phyloP scores from a whole-genome alignment of 176 grass and related monocot genomes.

The Bothriochloa decipiens region DNA sequence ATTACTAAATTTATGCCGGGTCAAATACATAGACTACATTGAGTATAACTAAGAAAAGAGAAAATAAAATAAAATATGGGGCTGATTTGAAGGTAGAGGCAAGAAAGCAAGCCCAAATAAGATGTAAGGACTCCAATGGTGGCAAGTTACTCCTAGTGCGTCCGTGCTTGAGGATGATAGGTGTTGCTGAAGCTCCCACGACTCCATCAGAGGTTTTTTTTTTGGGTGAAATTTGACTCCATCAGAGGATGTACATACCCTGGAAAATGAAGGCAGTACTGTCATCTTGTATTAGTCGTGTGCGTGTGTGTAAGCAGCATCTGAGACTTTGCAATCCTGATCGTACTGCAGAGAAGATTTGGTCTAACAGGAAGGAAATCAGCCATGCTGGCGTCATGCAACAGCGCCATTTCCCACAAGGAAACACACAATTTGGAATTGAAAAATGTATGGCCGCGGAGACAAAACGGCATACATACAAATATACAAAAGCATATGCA shows the following conservation, averaged over 20 bases:
- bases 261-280: not conserved
- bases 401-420: not conserved
- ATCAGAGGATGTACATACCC: not conserved
- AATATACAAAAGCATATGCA: constrained; percentile 8
- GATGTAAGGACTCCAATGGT: not conserved
- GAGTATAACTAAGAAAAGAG: too few species aligned
- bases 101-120: not conserved
- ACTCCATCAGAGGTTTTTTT: not conserved
- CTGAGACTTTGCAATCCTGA: not conserved
- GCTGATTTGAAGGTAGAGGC: too few species aligned
- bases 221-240: too few species aligned
- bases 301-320: not conserved
- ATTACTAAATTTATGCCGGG: too few species aligned
- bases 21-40: too few species aligned
- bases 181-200: not conserved
- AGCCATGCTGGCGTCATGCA: not conserved
- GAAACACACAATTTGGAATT: not conserved
- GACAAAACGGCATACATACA: not conserved
- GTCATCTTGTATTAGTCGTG: not conserved
- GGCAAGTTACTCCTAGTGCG: too few species aligned
- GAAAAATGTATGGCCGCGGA: not conserved
- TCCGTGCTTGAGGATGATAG: too few species aligned
- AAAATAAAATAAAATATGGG: too few species aligned
- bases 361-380: not conserved
- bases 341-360: not conserved